A percentile compares a stretch with the other conserved stretches of the same genome.
phyloP scores from a whole-genome alignment of 768 basidiomycete species.

The Trametes punicea region DNA sequence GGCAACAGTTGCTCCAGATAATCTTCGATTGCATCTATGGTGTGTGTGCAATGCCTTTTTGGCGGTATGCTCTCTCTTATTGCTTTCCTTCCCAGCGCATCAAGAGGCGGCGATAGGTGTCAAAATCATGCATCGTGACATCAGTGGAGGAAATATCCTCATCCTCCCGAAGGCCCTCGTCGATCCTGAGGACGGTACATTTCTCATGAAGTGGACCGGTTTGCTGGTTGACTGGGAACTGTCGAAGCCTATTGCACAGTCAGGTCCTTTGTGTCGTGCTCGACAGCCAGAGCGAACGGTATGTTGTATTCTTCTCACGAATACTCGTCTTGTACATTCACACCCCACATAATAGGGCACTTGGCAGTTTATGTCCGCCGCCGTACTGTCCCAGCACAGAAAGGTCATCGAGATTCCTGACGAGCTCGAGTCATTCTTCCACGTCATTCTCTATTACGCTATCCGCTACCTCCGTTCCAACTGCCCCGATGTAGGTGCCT shows the following conservation, averaged over 20 bases:
- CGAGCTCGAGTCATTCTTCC: conserved; percentile 23
- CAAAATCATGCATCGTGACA: conserved; percentile 7
- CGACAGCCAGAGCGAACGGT: background rate
- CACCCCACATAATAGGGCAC: conserved; percentile 15
- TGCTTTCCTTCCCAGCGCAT: background rate
- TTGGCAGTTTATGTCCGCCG: conserved; percentile 19
- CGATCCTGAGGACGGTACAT: background rate
- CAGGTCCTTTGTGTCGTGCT: background rate
- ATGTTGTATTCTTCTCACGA: background rate
- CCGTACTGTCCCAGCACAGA: conserved; percentile 8
- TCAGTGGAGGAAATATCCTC: conserved; percentile 7
- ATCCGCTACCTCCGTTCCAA: background rate
- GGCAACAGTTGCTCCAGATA: background rate
- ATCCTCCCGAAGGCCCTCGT: background rate
- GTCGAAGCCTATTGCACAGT: background rate
- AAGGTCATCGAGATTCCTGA: conserved; percentile 11
- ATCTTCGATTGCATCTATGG: conserved; percentile 1
- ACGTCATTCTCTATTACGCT: conserved; percentile 6
- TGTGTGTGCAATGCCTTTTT: background rate
- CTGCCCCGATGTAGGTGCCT: background rate
- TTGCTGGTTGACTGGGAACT: background rate
- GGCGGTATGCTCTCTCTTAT: background rate
- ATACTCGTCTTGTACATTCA: too few relatives aligned
- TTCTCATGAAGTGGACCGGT: background rate
- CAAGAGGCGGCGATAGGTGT: background rate